These are phyloP conservation scores for Chrysosporium keratinophilum DNA, from an alignment of 2,329 filamentous ascomycete genomes.

Conservation along the genomic window DNA sequence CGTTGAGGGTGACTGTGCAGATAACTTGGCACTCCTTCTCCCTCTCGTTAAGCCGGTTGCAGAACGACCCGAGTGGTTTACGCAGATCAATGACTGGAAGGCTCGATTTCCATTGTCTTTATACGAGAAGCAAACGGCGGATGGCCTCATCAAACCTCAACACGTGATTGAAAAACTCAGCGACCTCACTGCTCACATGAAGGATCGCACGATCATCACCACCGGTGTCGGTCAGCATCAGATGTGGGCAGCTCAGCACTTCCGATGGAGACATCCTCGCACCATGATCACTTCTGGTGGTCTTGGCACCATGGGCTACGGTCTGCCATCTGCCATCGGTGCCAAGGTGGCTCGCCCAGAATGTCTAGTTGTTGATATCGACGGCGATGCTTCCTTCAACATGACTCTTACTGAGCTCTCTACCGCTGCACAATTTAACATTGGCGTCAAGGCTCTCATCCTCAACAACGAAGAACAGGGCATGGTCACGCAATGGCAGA, in stretches of 20 bases:
- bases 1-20: conserved; percentile 79
- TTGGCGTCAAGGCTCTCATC: conserved; percentile 87
- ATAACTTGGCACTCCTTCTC: conserved; percentile 65
- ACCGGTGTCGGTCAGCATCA: conserved; percentile 97
- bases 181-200: conserved; percentile 66
- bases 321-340: conserved; percentile 87
- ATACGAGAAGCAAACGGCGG: conserved; percentile 66
- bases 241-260: conserved; percentile 98
- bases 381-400: conserved; percentile 97
- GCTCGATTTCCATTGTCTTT: conserved; percentile 70
- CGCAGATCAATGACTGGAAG: conserved; percentile 85
- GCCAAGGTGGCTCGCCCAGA: conserved; percentile 79
- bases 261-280: conserved; percentile 82
- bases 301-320: conserved; percentile 91
- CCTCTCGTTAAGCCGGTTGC: conserved; percentile 57
- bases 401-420: conserved; percentile 96
- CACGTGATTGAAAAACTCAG: conserved; percentile 83
- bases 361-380: conserved; percentile 84
- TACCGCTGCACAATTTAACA: conserved; percentile 89
- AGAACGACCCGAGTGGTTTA: conserved; percentile 75
- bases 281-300: conserved; percentile 96
- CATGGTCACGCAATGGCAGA: conserved; percentile 98
- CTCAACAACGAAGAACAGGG: conserved; percentile 97
- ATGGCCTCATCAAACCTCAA: conserved; percentile 87
- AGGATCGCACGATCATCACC: conserved; percentile 75